Evolutionary conservation across 1,284 basidiomycete genomes (phyloP), one percentile per base, ranked within the genome.

Genomic region (Prillingera fragicola): DNA sequence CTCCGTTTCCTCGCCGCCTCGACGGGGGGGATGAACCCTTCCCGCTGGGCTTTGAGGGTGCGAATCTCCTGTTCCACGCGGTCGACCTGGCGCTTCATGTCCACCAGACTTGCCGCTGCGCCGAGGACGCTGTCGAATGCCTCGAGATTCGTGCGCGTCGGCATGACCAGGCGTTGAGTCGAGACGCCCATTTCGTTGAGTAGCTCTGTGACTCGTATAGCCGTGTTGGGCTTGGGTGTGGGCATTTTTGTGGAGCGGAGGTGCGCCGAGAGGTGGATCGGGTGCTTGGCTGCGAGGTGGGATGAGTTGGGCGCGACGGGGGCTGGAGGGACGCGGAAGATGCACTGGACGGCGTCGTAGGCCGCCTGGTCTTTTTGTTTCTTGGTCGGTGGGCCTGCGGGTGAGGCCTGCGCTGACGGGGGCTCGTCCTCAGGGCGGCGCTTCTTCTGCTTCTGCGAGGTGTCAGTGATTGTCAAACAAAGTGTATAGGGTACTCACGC

Each of bases 11-110:
- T 41, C 8, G 35, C 7, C 7, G 26, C 26, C 25, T 56, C 58
- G 4, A 55, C 43, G 7, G 62, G 55, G 2, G 65, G 61, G 1
- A 62, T 43, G 33, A 56, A 61, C 4, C 52, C 52, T n/a, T 80
- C 81, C 22, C 85, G 70, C 46, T 85, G 79, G 39, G 77, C 78
- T 59, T 80, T 82, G 49, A 84, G 63, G 4, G 84, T 78, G 42
- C 80, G 73, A 33, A 90, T 80, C 58, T 96, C 91, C 61, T 85
- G 83, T 24, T 91, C 86, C 8, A 84, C 78, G 57, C 83, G 80
- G 65, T 95, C 90, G 18, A 87, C 79, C n/a, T 82, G 75, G 57
- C 85, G 84, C 75, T 94, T 95, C 54, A 83, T 83, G 55, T 96
- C 90, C 13, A 92, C 76, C 55, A 95, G 70, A 14, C 79, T 74